Conservation (phyloP, 352 stramenopile species). For the Phytophthora podocarpi region DNA sequence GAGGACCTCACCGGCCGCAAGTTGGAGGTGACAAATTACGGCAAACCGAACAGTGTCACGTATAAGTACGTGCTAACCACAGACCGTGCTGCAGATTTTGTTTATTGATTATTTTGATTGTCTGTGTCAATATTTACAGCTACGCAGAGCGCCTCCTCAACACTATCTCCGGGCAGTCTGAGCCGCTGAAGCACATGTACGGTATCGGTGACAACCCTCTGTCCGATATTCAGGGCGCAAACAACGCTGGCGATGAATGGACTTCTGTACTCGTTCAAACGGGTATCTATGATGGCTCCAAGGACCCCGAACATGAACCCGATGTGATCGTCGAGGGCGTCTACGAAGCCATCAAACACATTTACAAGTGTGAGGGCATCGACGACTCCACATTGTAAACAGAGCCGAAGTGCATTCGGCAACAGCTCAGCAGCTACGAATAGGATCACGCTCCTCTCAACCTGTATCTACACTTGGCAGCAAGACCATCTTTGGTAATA, state of each 20-base stretch:
- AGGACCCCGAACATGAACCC: constrained; percentile 62
- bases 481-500: constrained; percentile 15
- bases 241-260: constrained; percentile 84
- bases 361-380: constrained; percentile 67
- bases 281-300: constrained; percentile 80
- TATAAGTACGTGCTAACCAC: constrained; percentile 66
- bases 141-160: constrained; percentile 77
- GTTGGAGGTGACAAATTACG: constrained; percentile 80
- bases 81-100: neutral
- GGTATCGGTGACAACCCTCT: constrained; percentile 90
- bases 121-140: constrained; percentile 27
- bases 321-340: constrained; percentile 71
- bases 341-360: constrained; percentile 78
- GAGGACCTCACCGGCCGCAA: constrained; percentile 66
- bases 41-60: constrained; percentile 84
- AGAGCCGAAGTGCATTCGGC: neutral
- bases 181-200: constrained; percentile 73
- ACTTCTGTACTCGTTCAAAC: constrained; percentile 87
- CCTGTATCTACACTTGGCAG: neutral
- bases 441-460: neutral
- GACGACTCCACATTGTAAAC: constrained; percentile 45
- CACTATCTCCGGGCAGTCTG: constrained; percentile 44
- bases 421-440: neutral
- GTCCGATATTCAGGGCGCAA: constrained; percentile 88
- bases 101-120: too few relatives aligned